Evolutionary conservation across 371 early-diverging fungal species (phyloP).

Genomic region (Globomyces sp.): DNA sequence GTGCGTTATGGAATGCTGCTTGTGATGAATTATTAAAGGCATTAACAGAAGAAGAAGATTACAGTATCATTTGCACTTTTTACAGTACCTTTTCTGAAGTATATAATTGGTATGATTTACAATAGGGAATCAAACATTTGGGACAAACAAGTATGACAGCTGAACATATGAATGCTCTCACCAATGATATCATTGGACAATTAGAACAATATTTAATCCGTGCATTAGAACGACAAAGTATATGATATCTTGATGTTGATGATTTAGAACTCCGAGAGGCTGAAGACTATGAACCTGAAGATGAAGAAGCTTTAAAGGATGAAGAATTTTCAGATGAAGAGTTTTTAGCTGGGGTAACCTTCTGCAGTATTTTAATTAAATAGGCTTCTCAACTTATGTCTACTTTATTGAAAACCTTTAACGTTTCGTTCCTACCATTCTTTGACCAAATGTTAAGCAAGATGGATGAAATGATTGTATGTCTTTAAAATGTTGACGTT

Average conservation of each 20-base stretch:
- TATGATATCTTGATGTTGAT: background rate
- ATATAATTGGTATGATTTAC: conserved; percentile 12
- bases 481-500: conserved; percentile 20
- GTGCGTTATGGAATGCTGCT: conserved; percentile 6
- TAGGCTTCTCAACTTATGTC: conserved; percentile 7
- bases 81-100: conserved; percentile 6
- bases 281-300: conserved; percentile 85
- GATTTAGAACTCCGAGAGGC: conserved; percentile 59
- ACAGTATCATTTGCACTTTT: conserved; percentile 9
- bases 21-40: conserved; percentile 13
- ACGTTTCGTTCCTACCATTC: conserved; percentile 67
- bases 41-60: conserved; percentile 24
- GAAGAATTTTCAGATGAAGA: conserved; percentile 83
- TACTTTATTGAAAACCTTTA: conserved; percentile 72
- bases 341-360: conserved; percentile 62
- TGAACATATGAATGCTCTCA: conserved; percentile 64
- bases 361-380: too few relatives aligned
- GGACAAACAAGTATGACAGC: conserved; percentile 65
- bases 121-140: conserved; percentile 49
- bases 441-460: conserved; percentile 77
- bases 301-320: conserved; percentile 75
- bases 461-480: conserved; percentile 19
- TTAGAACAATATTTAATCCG: conserved; percentile 68
- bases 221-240: conserved; percentile 56
- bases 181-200: conserved; percentile 63